Base-by-base conservation (phyloP, 371 early-diverging fungal genomes). In the Parasitella parasitica region DNA sequence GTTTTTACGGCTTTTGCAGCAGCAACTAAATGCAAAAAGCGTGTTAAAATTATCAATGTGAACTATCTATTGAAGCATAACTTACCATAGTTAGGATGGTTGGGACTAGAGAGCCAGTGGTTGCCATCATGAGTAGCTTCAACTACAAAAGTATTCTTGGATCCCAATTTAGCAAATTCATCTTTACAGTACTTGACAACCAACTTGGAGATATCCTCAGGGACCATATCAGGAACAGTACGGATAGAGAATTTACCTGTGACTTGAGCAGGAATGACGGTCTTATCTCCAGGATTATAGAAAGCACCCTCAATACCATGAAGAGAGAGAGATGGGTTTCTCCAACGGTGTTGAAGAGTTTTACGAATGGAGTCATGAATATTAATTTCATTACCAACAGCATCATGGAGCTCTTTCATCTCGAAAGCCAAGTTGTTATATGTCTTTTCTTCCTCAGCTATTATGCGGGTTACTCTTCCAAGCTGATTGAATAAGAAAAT, bases 261-360 rank as follows among this genome's bases (percentile, higher is more conserved):
- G 38, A 97, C 97, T 69, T 90, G 89, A 49, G 96, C 93, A 26
- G 98, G 98, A 66, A 98, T 95, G 16, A 98, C 98, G 12, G 98
- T 98, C 86, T 98, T 97, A 72, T 88, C 91, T 60, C 97, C 97
- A 16, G 96, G 79, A 35, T 89, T 87, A 71, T 93, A 94, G 80
- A 96, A 97, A 3, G 97, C 97, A 60, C 97, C 97, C 80, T 98
- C 97, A 63, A 97, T 86, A 66, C 98, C 98, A 81, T 98, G 98
- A 36, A 98, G 81, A 13, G 95, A 94, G 43, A 97, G 87, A 39
- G 97, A 94, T 24, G 97, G 98, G 85, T 84, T 92, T 57, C 98
- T 86, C 98, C 97, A 97, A 69, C 93, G 89, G 64, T 85, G 83
- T 81, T 94, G 95, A 68, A 98, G 85, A 30, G 91, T 90, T 48